Percentiles rank a stretch among this genome's conserved stretches.
phyloP scores from a whole-genome alignment of 208 protist genomes.

The Crithidia thermophila region DNA sequence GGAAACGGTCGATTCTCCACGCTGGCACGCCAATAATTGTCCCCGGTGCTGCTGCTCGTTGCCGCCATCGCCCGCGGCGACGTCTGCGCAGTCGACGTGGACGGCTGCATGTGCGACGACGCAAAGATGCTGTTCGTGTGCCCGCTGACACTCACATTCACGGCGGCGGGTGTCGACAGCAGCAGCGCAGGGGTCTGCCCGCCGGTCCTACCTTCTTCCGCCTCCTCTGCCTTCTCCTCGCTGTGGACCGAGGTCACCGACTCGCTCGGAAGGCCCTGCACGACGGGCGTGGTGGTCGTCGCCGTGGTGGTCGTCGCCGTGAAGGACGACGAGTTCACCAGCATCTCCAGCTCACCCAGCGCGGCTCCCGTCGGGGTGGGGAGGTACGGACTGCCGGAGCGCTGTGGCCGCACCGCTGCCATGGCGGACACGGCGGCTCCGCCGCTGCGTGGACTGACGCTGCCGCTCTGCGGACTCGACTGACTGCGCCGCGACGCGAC shows the following conservation, averaged over 20 bases:
- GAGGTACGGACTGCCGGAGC: not conserved
- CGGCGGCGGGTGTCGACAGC: not conserved
- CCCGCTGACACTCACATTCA: not conserved
- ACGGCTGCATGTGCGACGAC: conserved; percentile 9
- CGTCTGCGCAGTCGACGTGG: not conserved
- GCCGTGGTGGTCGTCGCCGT: not conserved
- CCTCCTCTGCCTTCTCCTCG: not conserved
- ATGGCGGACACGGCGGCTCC: not conserved
- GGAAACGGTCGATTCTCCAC: too few relatives aligned
- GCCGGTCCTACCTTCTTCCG: not conserved
- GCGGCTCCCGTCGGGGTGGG: not conserved
- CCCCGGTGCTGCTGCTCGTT: too few relatives aligned
- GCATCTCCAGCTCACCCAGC: conserved; percentile 1
- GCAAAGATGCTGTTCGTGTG: not conserved
- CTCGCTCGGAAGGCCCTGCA: not conserved
- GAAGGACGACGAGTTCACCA: not conserved
- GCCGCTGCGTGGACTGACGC: not conserved
- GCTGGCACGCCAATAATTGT: too few relatives aligned
- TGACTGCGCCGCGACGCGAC: not conserved
- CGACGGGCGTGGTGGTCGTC: not conserved
- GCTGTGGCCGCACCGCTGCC: not conserved
- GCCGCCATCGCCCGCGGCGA: conserved; percentile 3
- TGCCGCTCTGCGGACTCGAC: conserved; percentile 10
- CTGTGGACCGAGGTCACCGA: not conserved
- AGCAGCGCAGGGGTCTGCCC: not conserved